phyloP scores from a whole-genome alignment of 768 basidiomycete species.

The Pisolithus tinctorius region DNA sequence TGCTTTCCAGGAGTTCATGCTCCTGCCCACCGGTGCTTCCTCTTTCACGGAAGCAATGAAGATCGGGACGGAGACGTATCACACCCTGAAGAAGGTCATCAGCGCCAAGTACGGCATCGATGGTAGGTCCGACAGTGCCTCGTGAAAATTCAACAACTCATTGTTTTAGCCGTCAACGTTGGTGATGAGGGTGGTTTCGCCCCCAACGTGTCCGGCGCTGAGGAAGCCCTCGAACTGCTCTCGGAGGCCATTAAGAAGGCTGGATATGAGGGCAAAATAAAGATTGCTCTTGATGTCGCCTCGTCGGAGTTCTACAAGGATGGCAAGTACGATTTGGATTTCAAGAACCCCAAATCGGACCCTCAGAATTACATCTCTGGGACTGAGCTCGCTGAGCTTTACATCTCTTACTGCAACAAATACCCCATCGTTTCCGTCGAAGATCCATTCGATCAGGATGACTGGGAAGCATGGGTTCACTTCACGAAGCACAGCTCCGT shows the following conservation, averaged over 20 bases:
- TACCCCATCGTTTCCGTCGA: slow-evolving; percentile 96
- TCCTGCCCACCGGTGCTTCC: slow-evolving; percentile 88
- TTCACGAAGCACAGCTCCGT: slow-evolving; percentile 75
- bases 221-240: slow-evolving; percentile 94
- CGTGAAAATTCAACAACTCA: not conserved
- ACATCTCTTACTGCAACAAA: slow-evolving; percentile 79
- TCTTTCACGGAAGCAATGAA: slow-evolving; percentile 97
- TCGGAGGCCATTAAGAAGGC: slow-evolving; percentile 96
- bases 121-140: slow-evolving; percentile 42
- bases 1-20: slow-evolving; percentile 99
- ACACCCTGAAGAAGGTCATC: slow-evolving; percentile 98
- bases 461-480: slow-evolving; percentile 97
- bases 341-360: slow-evolving; percentile 99
- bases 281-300: slow-evolving; percentile 97
- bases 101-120: slow-evolving; percentile 98
- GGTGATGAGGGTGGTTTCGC: slow-evolving; percentile 99
- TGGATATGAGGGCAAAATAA: slow-evolving; percentile 97
- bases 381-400: slow-evolving; percentile 86
- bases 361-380: slow-evolving; percentile 94
- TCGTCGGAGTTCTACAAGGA: slow-evolving; percentile 99
- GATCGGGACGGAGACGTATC: slow-evolving; percentile 97
- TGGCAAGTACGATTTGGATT: slow-evolving; percentile 97
- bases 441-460: slow-evolving; percentile 99
- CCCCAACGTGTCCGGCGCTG: slow-evolving; percentile 94
- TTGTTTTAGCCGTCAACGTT: slow-evolving; percentile 84